A percentile compares a stretch with the other conserved stretches of the same genome.
These are phyloP conservation scores for Cryptosporidium muris DNA, from an alignment of 169 alveolate species.

Conservation along the genomic window DNA sequence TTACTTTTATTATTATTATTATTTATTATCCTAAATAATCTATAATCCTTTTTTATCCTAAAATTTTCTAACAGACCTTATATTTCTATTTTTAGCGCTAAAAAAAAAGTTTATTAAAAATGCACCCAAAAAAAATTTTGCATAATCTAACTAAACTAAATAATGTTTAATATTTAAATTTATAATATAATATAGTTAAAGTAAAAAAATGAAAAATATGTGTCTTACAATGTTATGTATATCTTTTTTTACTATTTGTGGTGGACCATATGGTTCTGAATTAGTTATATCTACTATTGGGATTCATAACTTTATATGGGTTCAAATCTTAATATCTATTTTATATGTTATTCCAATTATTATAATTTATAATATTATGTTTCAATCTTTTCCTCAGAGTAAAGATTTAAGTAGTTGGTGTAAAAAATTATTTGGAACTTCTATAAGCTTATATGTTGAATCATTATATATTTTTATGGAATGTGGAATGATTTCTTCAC, in stretches of 20 bases:
- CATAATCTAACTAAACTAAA: too few species aligned
- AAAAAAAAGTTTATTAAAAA: neutral
- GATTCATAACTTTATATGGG: constrained; percentile 15
- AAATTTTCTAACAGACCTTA: neutral
- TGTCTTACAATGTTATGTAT: constrained; percentile 23
- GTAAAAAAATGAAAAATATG: neutral
- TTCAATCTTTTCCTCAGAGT: constrained; percentile 35
- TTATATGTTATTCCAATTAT: constrained; percentile 61
- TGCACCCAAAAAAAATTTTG: too few species aligned
- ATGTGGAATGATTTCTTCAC: constrained; percentile 62
- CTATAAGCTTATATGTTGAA: constrained; percentile 10
- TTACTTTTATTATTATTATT: neutral
- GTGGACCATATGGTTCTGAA: constrained; percentile 68
- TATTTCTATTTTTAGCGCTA: neutral
- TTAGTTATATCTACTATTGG: constrained; percentile 58
- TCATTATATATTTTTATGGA: constrained; percentile 57
- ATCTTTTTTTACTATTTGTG: constrained; percentile 63
- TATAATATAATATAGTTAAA: neutral
- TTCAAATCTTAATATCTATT: constrained; percentile 33
- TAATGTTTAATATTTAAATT: neutral
- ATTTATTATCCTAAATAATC: neutral
- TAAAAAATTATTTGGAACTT: constrained; percentile 12
- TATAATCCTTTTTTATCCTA: neutral
- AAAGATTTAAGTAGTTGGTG: constrained; percentile 59
- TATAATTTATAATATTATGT: constrained; percentile 20